Percentiles rank a stretch among this genome's conserved stretches.
These are phyloP conservation scores for Cryptococcus neoformans DNA, from an alignment of 1,284 basidiomycete species.

Conservation along the genomic window DNA sequence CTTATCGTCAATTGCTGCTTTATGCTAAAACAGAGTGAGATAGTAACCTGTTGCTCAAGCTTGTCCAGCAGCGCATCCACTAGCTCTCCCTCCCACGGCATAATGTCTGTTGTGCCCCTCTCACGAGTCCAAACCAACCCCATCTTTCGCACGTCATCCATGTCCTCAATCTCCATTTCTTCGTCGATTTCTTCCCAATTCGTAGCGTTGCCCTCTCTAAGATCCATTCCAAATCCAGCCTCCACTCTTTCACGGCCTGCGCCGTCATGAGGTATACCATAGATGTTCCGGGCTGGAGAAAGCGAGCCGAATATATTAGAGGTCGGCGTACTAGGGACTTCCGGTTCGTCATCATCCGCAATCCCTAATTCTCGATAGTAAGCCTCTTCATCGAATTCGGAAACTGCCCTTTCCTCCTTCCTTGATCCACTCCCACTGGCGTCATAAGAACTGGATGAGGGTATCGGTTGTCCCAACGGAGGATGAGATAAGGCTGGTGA, in stretches of 20 bases:
- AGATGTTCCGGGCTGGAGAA: neutral
- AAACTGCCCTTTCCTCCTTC: neutral
- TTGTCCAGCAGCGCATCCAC: slow-evolving; percentile 72
- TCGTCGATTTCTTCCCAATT: slow-evolving; percentile 4
- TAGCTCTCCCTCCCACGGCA: slow-evolving; percentile 70
- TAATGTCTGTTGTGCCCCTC: slow-evolving; percentile 73
- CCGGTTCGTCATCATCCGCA: neutral
- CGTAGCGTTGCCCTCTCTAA: neutral
- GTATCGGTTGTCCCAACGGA: neutral
- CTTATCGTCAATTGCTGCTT: neutral
- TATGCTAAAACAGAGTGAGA: neutral
- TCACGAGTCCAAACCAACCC: slow-evolving; percentile 83
- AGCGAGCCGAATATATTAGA: neutral
- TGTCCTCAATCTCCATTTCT: slow-evolving; percentile 23
- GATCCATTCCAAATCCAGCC: no score
- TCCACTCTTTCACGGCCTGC: neutral
- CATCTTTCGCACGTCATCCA: slow-evolving; percentile 50
- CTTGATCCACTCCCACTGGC: neutral
- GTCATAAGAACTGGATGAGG: neutral
- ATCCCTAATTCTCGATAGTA: neutral
- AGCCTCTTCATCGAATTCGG: neutral
- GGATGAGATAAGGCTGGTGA: neutral
- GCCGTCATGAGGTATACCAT: neutral
- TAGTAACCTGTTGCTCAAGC: slow-evolving; percentile 72
- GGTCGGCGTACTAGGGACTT: neutral